These are phyloP conservation scores for Vitis vinifera DNA, from an alignment of 164 flowering plant species.

Conservation along the genomic window DNA sequence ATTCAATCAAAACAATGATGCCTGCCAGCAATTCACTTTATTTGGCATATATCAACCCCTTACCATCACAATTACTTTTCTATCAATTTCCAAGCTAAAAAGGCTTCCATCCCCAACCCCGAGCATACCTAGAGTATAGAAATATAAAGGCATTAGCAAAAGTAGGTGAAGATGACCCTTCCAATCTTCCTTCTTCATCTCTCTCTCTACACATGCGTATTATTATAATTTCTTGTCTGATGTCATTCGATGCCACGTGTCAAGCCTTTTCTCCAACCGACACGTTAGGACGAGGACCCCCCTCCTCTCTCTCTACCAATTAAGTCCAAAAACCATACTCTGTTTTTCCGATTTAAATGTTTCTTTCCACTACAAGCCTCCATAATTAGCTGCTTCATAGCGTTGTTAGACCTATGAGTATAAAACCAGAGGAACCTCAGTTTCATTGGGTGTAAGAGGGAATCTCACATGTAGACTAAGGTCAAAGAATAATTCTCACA, in stretches of 20 bases:
- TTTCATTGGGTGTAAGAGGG: too few species aligned
- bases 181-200: background rate
- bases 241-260: conserved; percentile 3
- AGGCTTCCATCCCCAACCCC: conserved; percentile 26
- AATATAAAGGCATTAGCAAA: conserved; percentile 22
- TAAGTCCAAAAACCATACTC: too few species aligned
- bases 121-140: conserved; percentile 18
- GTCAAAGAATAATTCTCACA: too few species aligned
- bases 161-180: conserved; percentile 20
- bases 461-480: too few species aligned
- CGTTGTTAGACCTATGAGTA: too few species aligned
- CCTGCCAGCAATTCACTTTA: conserved; percentile 25
- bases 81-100: conserved; percentile 46
- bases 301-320: background rate
- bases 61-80: conserved; percentile 26
- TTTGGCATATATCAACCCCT: conserved; percentile 4
- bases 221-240: background rate
- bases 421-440: too few species aligned
- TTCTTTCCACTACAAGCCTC: too few species aligned
- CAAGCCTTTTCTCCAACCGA: conserved; percentile 2
- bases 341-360: too few species aligned
- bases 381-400: too few species aligned
- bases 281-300: background rate
- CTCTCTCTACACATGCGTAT: background rate
- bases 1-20: conserved; percentile 39